Evolutionary conservation across 495 filamentous ascomycete genomes (phyloP).

Genomic region (Halenospora varia): DNA sequence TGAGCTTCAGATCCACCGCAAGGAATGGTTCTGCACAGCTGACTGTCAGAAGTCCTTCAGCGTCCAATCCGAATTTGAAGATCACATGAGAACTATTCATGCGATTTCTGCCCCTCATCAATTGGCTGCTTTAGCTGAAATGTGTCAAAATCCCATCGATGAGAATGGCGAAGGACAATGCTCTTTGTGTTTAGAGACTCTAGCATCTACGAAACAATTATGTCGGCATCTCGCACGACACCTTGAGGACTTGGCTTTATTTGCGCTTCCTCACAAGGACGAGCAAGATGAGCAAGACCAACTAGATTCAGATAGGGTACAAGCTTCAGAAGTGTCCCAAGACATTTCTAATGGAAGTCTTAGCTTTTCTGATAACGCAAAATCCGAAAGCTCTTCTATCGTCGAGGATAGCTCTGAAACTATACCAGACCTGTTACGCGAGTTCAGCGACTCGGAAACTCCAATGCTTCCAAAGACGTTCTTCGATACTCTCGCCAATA

Average conservation of each 20-base stretch:
- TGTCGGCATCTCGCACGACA: conserved; percentile 17
- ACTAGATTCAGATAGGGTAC: conserved; percentile 3
- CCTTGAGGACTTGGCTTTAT: conserved; percentile 18
- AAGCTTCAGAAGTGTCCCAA: no score
- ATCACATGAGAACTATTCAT: not conserved
- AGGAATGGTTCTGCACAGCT: conserved; percentile 19
- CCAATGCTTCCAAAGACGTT: no score
- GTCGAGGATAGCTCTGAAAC: no score
- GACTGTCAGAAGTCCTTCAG: conserved; percentile 8
- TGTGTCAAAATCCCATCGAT: conserved; percentile 17
- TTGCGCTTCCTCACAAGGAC: conserved; percentile 8
- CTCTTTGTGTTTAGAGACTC: conserved; percentile 12
- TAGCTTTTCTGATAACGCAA: no score
- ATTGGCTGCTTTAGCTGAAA: conserved; percentile 11
- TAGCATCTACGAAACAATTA: conserved; percentile 2
- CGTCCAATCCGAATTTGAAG: conserved; percentile 4
- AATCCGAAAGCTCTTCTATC: no score
- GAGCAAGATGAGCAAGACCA: conserved; percentile 9
- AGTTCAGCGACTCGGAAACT: no score
- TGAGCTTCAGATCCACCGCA: conserved; percentile 23
- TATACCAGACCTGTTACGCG: no score
- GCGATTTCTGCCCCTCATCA: conserved; percentile 2
- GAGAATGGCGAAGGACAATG: conserved; percentile 9
- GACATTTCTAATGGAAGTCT: no score
- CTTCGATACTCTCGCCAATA: no score